A percentile compares a stretch with the other conserved stretches of the same genome.
Evolutionary conservation across 1,284 basidiomycete genomes (phyloP).

Genomic region (Ganoderma lucidum): DNA sequence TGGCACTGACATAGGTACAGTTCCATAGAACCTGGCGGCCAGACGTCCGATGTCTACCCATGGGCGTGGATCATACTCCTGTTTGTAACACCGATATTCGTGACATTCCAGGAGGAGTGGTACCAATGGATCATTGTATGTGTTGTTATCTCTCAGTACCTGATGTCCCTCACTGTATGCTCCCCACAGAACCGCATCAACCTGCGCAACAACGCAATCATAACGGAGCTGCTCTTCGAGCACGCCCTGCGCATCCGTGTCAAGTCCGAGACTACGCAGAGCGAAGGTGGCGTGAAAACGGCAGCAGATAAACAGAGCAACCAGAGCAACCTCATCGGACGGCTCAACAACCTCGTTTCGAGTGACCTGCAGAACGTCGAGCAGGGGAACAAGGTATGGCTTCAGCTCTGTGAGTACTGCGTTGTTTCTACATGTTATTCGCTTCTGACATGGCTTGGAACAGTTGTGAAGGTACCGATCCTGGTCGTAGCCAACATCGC

Average conservation of each 20-base stretch:
- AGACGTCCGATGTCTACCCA: slow-evolving; percentile 48
- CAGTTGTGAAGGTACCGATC: slow-evolving; percentile 46
- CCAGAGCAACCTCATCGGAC: slow-evolving; percentile 52
- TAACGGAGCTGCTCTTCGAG: slow-evolving; percentile 65
- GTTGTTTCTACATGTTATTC: background rate
- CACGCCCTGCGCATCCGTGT: slow-evolving; percentile 63
- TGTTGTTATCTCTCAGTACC: background rate
- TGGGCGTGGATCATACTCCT: slow-evolving; percentile 72
- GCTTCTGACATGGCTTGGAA: slow-evolving; percentile 29
- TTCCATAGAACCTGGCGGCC: slow-evolving; percentile 52
- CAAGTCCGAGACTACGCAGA: slow-evolving; percentile 41
- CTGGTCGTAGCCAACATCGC: slow-evolving; percentile 42
- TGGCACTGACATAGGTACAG: slow-evolving; percentile 29
- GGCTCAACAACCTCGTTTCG: slow-evolving; percentile 55
- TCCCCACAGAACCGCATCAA: slow-evolving; percentile 43
- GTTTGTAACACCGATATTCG: slow-evolving; percentile 62
- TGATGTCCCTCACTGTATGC: slow-evolving; percentile 20
- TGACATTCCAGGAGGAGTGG: slow-evolving; percentile 52
- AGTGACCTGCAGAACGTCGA: slow-evolving; percentile 46
- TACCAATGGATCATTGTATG: slow-evolving; percentile 58
- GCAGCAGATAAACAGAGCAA: slow-evolving; percentile 41
- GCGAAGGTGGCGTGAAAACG: slow-evolving; percentile 36
- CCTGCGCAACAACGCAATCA: slow-evolving; percentile 54
- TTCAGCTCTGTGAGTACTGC: slow-evolving; percentile 35
- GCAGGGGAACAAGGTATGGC: slow-evolving; percentile 43